A percentile compares a stretch with the other conserved stretches of the same genome.
These are phyloP conservation scores for Paracamarosporium sp. DNA, from an alignment of 2,329 filamentous ascomycete species.

Conservation along the genomic window DNA sequence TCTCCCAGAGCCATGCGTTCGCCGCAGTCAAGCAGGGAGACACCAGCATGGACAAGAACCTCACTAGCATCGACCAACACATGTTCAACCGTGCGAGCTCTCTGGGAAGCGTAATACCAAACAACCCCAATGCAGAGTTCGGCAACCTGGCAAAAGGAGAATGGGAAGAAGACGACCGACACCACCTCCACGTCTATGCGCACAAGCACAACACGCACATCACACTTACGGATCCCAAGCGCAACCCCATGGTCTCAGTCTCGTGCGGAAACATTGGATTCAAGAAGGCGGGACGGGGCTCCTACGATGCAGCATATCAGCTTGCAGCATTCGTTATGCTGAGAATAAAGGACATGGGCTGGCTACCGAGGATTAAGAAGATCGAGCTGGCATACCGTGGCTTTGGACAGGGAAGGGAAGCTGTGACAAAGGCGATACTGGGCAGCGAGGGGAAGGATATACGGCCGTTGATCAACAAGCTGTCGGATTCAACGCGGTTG, in stretches of 20 bases:
- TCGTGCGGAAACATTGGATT: constrained; percentile 92
- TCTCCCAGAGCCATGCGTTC: constrained; percentile 36
- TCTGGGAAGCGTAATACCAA: constrained; percentile 29
- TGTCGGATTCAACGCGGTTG: constrained; percentile 85
- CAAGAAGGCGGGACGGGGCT: constrained; percentile 77
- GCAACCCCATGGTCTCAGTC: constrained; percentile 78
- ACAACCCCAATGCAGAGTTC: background rate
- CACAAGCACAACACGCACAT: constrained; percentile 96
- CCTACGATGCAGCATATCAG: constrained; percentile 93
- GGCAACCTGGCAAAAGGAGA: constrained; percentile 30
- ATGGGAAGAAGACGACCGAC: constrained; percentile 62
- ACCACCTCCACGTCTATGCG: constrained; percentile 85
- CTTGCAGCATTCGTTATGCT: constrained; percentile 82
- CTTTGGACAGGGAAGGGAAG: constrained; percentile 87
- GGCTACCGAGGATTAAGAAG: constrained; percentile 75
- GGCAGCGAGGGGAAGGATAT: constrained; percentile 82
- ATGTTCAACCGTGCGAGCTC: constrained; percentile 17
- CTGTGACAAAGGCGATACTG: constrained; percentile 86
- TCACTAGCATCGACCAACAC: constrained; percentile 14
- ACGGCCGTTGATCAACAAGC: constrained; percentile 75
- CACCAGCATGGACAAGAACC: constrained; percentile 1
- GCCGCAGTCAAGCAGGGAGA: constrained; percentile 14
- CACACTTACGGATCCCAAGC: constrained; percentile 83
- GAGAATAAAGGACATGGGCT: constrained; percentile 81
- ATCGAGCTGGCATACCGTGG: constrained; percentile 84